Evolutionary conservation across 108 stramenopile genomes (phyloP), one percentile per base, ranked within the genome.

Genomic region (Skeletonema tropicum): DNA sequence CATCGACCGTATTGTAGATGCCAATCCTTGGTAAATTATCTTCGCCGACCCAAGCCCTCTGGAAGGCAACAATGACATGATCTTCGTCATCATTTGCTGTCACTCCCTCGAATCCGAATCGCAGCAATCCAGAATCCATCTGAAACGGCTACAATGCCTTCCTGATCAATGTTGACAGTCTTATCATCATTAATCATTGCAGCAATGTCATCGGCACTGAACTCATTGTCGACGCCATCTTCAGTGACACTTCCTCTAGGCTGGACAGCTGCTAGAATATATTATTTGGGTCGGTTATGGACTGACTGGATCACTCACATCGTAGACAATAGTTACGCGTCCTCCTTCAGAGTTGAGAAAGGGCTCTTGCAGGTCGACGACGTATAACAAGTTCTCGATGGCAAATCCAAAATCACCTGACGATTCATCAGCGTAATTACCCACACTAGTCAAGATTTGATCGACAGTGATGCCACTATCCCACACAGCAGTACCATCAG

Each of bases 101-200:
- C 11, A 90, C 86, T 67, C 92, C 92, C 60, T 93, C 90, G 23
- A 89, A 88, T 13, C 92, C 92, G 59, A 76, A 90, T 17, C 86
- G 82, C 21, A 74, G 25, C 90, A 57, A 93, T 57, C 87, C 85
- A 88, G 71, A 87, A 87, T 9, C 74, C 73, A 11, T 65, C 78
- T 25, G 80, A 45, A 5, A 49, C 71, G 15, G 69, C 68, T 2
- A 85, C 76, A 60, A 93, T 87, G 17, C 92, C 92, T 71, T 93
- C 90, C 29, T 35, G 77, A 55, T 93, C 92, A 42, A 93, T 65
- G 73, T 90, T 93, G 66, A 90, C 89, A 4, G 92, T 88, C 30
- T 49, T 70, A 66, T 90, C 92, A 3, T 66, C 83, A 39, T 90
- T 89, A 64, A 87, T 65, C 17, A 88, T 60, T 11, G 57, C 64